These are phyloP conservation scores for Ceratocystis cubensis DNA, from an alignment of 2,329 filamentous ascomycete genomes.

Conservation along the genomic window DNA sequence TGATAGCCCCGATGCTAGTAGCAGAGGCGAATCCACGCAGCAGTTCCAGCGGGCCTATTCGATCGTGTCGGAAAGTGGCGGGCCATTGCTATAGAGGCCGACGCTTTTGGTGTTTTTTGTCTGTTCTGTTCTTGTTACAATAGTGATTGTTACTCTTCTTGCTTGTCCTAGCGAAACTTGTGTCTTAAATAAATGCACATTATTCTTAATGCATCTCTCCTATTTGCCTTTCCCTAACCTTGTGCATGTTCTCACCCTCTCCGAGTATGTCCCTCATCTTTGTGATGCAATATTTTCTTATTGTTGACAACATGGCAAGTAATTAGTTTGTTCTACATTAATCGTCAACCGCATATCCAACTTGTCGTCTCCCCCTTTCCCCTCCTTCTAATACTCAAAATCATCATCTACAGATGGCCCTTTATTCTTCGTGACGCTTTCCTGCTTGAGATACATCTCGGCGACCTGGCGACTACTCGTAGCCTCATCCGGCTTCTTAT, in stretches of 20 bases:
- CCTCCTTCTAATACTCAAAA: conserved; percentile 67
- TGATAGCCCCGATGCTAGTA: neutral
- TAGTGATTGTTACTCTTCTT: neutral
- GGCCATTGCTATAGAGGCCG: neutral
- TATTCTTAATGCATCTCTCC: neutral
- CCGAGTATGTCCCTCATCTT: too few species aligned
- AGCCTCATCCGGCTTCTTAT: conserved; percentile 90
- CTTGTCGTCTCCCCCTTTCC: neutral
- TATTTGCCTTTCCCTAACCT: neutral
- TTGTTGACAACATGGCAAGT: too few species aligned
- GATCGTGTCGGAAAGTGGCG: neutral
- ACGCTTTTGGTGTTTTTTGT: neutral
- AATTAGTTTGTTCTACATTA: neutral
- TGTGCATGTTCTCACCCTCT: neutral
- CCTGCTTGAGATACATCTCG: conserved; percentile 95
- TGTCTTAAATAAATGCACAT: neutral
- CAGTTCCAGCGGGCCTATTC: conserved; percentile 3
- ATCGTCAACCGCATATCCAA: neutral
- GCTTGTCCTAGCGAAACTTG: neutral
- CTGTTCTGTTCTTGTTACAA: neutral
- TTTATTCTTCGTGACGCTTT: conserved; percentile 77
- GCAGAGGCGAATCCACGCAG: neutral
- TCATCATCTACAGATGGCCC: conserved; percentile 85
- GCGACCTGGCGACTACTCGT: conserved; percentile 75
- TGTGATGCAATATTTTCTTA: too few species aligned